Base-by-base conservation (phyloP, 1,284 basidiomycete species). In the Neonothopanus nambi region DNA sequence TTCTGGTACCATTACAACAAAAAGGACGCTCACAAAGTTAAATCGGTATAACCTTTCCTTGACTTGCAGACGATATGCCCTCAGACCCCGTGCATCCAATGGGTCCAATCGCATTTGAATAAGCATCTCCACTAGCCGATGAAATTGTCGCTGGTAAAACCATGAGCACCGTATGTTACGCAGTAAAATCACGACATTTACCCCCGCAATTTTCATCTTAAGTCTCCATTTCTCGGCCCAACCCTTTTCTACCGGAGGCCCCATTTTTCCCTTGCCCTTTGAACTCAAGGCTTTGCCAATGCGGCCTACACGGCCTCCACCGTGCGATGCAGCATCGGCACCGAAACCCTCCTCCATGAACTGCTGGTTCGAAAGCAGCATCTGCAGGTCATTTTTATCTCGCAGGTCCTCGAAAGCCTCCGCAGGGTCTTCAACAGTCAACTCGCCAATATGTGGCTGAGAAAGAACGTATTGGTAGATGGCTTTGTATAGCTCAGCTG, bases 361-460 rank as follows among this genome's bases (percentile, higher is more conserved):
- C 42, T 71, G 72, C 55, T 80, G 72, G 57, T 87, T 72, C 0
- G 73, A 68, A 18, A 92, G 75, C n/a, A 98, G 77, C 78, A 91
- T 89, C 56, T 82, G 77, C 23, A 99, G 79, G 68, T 99, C 97
- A 63, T 91, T 91, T 46, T 91, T 86, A 71, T 99, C 97, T 33
- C 96, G 82, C 51, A 99, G 78, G 65, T 97, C 93, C 67, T 97
- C 95, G 65, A 97, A 96, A 8, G 91, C 89, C 70, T 99, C 96
- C 0, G 93, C 93, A 0, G 96, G 96, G 67, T 99, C 96, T 74
- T 99, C 96, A 18, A 99, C 91, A 0, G 95, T 98, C 49, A 99
- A 75, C 69, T 99, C 96, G 9, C 88, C 85, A 30, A 98, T 85
- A 40, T 81, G 74, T 0, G 84, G 73, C 37, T 84, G 80, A 6